Conservation (phyloP, 768 basidiomycete genomes). For the Naganishia randhawae region DNA sequence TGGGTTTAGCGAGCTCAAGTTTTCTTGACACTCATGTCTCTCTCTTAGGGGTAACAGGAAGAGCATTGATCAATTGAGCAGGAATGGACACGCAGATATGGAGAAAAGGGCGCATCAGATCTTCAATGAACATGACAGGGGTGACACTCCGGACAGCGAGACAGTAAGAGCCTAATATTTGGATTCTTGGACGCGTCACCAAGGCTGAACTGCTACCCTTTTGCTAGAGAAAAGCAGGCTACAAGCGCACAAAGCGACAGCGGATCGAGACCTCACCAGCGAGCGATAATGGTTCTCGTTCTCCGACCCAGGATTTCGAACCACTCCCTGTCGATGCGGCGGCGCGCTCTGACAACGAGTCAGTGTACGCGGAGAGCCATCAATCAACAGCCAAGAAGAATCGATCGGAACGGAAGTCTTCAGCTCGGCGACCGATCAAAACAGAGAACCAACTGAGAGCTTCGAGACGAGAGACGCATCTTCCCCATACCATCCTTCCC, state of each 20-base stretch:
- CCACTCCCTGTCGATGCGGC: constrained; percentile 19
- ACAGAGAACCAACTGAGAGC: neutral
- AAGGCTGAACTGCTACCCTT: no score
- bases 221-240: neutral
- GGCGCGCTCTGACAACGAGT: constrained; percentile 13
- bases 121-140: neutral
- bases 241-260: constrained; percentile 2
- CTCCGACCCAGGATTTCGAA: neutral
- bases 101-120: neutral
- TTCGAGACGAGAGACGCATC: neutral
- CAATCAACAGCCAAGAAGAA: neutral
- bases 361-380: constrained; percentile 6
- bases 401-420: neutral
- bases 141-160: neutral
- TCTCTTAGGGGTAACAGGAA: neutral
- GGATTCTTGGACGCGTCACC: neutral
- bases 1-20: neutral
- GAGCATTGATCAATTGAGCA: neutral
- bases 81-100: neutral
- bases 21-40: neutral
- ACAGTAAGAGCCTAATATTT: neutral
- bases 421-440: neutral
- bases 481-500: neutral
- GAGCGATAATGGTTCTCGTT: neutral
- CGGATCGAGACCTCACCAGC: neutral